Conservation (phyloP, 1,284 basidiomycete genomes). For the Anthracocystis panici-leucophaei region DNA sequence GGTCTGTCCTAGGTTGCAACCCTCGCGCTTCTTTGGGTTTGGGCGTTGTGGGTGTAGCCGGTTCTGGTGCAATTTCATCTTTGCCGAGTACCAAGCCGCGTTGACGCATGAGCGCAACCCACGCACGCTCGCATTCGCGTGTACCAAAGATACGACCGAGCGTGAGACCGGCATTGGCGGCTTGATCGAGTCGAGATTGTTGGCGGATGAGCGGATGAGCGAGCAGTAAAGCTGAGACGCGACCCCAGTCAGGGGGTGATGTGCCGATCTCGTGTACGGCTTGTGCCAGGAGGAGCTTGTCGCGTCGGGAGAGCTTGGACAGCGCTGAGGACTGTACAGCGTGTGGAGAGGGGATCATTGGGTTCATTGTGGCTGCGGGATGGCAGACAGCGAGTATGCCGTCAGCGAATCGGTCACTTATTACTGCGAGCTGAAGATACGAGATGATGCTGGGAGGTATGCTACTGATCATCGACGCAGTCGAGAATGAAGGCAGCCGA, state of each 20-base stretch:
- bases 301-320: constrained; percentile 47
- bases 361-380: constrained; percentile 21
- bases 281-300: constrained; percentile 67
- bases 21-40: constrained; percentile 55
- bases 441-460: not conserved
- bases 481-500: not conserved
- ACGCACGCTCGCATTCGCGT: constrained; percentile 60
- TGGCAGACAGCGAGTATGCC: not conserved
- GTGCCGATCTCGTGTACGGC: constrained; percentile 62
- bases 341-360: constrained; percentile 43
- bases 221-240: constrained; percentile 52
- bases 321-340: constrained; percentile 48
- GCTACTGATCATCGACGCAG: not conserved
- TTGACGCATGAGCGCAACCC: constrained; percentile 59
- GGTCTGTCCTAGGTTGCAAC: constrained; percentile 45
- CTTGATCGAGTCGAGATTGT: constrained; percentile 51
- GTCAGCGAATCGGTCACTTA: not conserved
- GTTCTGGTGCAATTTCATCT: constrained; percentile 37
- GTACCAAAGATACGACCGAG: constrained; percentile 58
- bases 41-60: constrained; percentile 11
- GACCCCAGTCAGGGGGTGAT: constrained; percentile 60
- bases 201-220: constrained; percentile 60
- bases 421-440: not conserved
- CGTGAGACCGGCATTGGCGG: constrained; percentile 54
- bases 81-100: constrained; percentile 51